Evolutionary conservation across 805 yeast species (phyloP).

Genomic region (Spathaspora hagerdaliae): DNA sequence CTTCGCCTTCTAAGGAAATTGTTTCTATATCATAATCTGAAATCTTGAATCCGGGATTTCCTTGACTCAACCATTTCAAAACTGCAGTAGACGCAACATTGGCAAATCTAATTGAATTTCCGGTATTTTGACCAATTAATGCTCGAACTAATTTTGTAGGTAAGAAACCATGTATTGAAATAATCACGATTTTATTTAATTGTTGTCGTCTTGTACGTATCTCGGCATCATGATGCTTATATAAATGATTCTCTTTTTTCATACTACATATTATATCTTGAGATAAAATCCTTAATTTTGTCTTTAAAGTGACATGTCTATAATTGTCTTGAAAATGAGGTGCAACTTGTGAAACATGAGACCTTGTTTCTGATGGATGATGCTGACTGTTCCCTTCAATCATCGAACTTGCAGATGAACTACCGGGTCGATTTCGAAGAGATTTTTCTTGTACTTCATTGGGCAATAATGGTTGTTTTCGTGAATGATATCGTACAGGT

Average conservation of each 20-base stretch:
- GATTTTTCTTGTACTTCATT: conserved; percentile 31
- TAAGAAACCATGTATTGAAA: conserved; percentile 37
- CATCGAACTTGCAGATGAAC: conserved; percentile 1
- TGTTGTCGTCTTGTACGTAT: conserved; percentile 4
- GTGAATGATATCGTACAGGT: conserved; percentile 30
- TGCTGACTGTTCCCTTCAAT: not conserved
- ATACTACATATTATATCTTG: conserved; percentile 19
- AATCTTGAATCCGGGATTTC: conserved; percentile 7
- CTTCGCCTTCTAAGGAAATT: conserved; percentile 40
- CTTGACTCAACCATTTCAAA: conserved; percentile 20
- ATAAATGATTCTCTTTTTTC: conserved; percentile 24
- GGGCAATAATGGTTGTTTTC: conserved; percentile 30
- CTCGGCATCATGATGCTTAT: conserved; percentile 9
- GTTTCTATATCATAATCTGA: conserved; percentile 24
- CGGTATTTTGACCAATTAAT: conserved; percentile 34
- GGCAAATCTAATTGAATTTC: conserved; percentile 27
- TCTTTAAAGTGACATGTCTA: conserved; percentile 18
- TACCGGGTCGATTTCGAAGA: conserved; percentile 8
- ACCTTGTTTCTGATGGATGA: not conserved
- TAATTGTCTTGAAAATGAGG: conserved; percentile 22
- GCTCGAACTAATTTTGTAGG: conserved; percentile 36
- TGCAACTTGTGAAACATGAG: conserved; percentile 1
- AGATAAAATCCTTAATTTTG: conserved; percentile 19
- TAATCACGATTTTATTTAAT: conserved; percentile 23
- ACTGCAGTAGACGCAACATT: conserved; percentile 26